A percentile compares a stretch with the other conserved stretches of the same genome.
Evolutionary conservation across 768 basidiomycete genomes (phyloP).

Genomic region (Leccinum olivaceopallidum): DNA sequence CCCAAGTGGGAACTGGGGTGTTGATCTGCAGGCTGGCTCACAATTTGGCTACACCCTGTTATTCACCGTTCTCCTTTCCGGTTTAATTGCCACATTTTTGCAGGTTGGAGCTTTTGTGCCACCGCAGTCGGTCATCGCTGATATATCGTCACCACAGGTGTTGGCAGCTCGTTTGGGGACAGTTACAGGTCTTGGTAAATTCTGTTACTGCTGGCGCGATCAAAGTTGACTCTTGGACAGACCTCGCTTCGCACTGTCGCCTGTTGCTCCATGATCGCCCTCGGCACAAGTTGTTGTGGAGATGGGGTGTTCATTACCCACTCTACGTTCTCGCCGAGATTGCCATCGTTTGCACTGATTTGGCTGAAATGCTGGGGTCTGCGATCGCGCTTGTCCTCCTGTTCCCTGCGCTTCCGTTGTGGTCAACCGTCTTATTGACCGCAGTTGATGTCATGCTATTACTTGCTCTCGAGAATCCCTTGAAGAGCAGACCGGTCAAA

Average conservation of each 20-base stretch:
- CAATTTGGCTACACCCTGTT: constrained; percentile 83
- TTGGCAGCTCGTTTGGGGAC: constrained; percentile 80
- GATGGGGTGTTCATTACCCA: constrained; percentile 64
- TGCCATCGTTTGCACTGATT: constrained; percentile 75
- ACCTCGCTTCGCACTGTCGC: constrained; percentile 65
- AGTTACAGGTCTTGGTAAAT: constrained; percentile 75
- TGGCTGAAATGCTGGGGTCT: constrained; percentile 80
- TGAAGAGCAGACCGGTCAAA: constrained; percentile 63
- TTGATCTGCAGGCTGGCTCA: constrained; percentile 86
- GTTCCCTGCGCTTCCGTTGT: constrained; percentile 66
- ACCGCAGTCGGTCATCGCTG: neutral
- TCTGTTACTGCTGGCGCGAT: neutral
- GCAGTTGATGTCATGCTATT: constrained; percentile 68
- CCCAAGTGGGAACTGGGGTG: constrained; percentile 82
- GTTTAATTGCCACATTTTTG: constrained; percentile 78
- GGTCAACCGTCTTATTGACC: constrained; percentile 71
- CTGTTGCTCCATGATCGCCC: constrained; percentile 65
- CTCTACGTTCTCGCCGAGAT: constrained; percentile 65
- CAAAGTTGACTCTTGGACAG: constrained; percentile 34
- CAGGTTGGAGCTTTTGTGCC: constrained; percentile 47
- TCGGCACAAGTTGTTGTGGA: constrained; percentile 52
- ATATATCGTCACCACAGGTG: constrained; percentile 43
- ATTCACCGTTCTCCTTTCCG: constrained; percentile 82
- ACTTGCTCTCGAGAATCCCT: constrained; percentile 69
- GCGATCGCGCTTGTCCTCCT: constrained; percentile 80